Evolutionary conservation across 257 asterid species (phyloP).

Genomic region (Capsicum rhomboideum): DNA sequence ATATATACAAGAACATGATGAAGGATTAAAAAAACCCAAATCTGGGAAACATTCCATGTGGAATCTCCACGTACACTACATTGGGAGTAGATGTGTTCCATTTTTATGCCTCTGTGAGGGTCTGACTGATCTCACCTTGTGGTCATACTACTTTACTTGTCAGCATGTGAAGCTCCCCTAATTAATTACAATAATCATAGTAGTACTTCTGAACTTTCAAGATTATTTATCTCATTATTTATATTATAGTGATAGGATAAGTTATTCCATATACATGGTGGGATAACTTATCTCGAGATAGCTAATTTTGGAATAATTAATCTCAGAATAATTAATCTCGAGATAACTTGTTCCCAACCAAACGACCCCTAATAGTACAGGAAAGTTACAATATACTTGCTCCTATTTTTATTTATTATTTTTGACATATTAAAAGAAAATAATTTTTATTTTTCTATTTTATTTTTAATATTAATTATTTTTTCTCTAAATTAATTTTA

Average conservation of each 20-base stretch:
- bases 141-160: not conserved
- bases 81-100: not conserved
- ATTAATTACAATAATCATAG: not conserved
- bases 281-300: too few species aligned
- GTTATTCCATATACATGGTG: too few species aligned
- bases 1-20: not conserved
- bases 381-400: not conserved
- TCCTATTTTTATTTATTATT: too few species aligned
- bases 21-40: not conserved
- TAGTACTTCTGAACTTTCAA: not conserved
- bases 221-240: too few species aligned
- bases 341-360: too few species aligned
- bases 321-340: too few species aligned
- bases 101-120: not conserved
- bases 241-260: too few species aligned
- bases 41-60: constrained; percentile 1
- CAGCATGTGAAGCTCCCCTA: not conserved
- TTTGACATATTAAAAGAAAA: too few species aligned
- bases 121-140: not conserved
- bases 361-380: not conserved
- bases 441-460: too few species aligned
- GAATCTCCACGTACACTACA: not conserved
- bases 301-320: too few species aligned
- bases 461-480: too few species aligned
- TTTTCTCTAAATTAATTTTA: too few species aligned